Conservation (phyloP, 164 flowering plant genomes). For the Vitis rupestris region DNA sequence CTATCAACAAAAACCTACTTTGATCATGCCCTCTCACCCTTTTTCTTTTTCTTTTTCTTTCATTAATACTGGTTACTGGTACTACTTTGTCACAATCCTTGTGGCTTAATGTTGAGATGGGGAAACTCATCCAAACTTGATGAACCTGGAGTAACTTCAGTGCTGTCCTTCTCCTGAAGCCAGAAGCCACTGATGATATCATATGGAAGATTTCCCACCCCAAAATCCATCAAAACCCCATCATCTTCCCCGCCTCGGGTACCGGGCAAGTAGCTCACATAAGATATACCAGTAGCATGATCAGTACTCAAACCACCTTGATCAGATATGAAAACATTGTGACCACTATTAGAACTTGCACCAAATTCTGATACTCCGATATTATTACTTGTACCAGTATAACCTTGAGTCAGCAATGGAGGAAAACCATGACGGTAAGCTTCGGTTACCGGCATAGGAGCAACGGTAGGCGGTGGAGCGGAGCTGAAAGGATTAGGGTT, state of each 20-base stretch:
- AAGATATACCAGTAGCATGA: too few species aligned
- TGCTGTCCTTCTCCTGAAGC: slow-evolving; percentile 5
- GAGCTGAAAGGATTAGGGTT: neutral
- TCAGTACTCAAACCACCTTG: slow-evolving; percentile 9
- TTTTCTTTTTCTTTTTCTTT: neutral
- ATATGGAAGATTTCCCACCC: slow-evolving; percentile 2
- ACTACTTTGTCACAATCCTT: slow-evolving; percentile 9
- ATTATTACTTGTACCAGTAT: neutral
- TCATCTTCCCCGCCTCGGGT: neutral
- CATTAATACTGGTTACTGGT: slow-evolving; percentile 1
- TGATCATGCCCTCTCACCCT: neutral
- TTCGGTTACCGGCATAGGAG: neutral
- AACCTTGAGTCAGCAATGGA: neutral
- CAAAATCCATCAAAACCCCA: slow-evolving; percentile 12
- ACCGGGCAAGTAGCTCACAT: neutral
- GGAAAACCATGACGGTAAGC: neutral
- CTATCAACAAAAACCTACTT: neutral
- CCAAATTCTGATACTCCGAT: slow-evolving; percentile 2
- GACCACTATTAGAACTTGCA: slow-evolving; percentile 5
- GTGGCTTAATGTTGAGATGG: slow-evolving; percentile 13
- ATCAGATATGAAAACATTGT: slow-evolving; percentile 1
- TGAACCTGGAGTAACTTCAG: neutral
- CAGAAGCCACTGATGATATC: neutral
- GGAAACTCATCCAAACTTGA: slow-evolving; percentile 5
- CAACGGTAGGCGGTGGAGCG: neutral